A percentile compares a stretch with the other conserved stretches of the same genome.
Conservation (phyloP, 371 early-diverging fungal genomes). For the Chytridiales sp. region DNA sequence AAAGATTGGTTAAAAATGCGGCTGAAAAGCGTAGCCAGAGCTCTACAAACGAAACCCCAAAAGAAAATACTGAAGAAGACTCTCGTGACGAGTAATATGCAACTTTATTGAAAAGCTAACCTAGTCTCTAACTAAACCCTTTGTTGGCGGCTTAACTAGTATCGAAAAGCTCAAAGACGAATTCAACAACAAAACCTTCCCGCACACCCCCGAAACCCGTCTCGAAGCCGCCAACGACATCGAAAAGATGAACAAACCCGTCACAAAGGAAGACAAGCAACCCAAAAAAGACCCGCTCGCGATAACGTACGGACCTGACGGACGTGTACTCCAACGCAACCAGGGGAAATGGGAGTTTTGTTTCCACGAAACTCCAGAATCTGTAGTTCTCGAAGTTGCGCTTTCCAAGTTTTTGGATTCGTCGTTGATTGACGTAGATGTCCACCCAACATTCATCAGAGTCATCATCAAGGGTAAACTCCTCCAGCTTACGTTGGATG, state of each 20-base stretch:
- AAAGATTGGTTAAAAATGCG: slow-evolving; percentile 14
- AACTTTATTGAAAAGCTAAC: not conserved
- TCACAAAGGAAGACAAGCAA: slow-evolving; percentile 23
- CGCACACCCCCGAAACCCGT: slow-evolving; percentile 50
- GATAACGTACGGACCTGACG: slow-evolving; percentile 38
- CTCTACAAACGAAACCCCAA: not conserved
- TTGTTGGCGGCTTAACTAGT: not conserved
- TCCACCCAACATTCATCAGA: slow-evolving; percentile 37
- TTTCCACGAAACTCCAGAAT: slow-evolving; percentile 13
- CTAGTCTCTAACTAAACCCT: no score
- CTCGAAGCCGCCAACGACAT: slow-evolving; percentile 48
- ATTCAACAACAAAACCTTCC: slow-evolving; percentile 38
- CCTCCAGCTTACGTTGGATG: slow-evolving; percentile 44
- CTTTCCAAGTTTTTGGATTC: slow-evolving; percentile 51
- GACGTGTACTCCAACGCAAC: slow-evolving; percentile 50
- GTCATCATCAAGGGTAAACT: slow-evolving; percentile 48
- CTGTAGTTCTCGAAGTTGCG: slow-evolving; percentile 37
- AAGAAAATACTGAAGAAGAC: not conserved
- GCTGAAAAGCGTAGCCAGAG: not conserved
- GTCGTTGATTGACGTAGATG: slow-evolving; percentile 47
- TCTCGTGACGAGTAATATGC: slow-evolving; percentile 1
- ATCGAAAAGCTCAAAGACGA: slow-evolving; percentile 29
- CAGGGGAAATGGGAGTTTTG: slow-evolving; percentile 50
- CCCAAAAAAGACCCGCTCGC: slow-evolving; percentile 18
- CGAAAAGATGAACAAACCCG: slow-evolving; percentile 34